These are phyloP conservation scores for Plasmopara viticola DNA, from an alignment of 352 stramenopile genomes.

Conservation along the genomic window DNA sequence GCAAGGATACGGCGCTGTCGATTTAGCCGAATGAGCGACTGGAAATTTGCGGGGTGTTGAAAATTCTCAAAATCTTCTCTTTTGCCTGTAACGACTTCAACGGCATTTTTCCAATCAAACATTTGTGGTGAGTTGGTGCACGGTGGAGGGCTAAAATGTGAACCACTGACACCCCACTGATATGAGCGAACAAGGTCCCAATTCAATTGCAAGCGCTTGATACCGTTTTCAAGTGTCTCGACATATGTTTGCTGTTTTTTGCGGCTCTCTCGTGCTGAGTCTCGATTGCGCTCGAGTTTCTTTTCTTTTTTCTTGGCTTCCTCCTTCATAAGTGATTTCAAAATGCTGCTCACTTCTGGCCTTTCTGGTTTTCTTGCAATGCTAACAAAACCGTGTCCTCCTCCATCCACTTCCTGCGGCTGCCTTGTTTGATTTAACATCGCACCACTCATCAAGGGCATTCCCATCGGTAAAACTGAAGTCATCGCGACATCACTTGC, in stretches of 20 bases:
- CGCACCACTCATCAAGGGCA: slow-evolving; percentile 6
- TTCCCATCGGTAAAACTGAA: slow-evolving; percentile 6
- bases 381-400: slow-evolving; percentile 52
- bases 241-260: slow-evolving; percentile 87
- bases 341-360: slow-evolving; percentile 74
- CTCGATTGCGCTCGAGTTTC: slow-evolving; percentile 84
- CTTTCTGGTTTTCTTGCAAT: slow-evolving; percentile 79
- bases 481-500: slow-evolving; percentile 31
- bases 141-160: slow-evolving; percentile 33
- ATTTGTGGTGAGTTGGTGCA: slow-evolving; percentile 45
- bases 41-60: slow-evolving; percentile 61
- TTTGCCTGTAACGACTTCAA: slow-evolving; percentile 60
- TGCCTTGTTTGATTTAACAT: slow-evolving; percentile 35
- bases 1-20: slow-evolving; percentile 58
- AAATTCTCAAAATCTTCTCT: slow-evolving; percentile 61
- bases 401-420: slow-evolving; percentile 32
- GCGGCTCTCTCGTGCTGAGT: slow-evolving; percentile 76
- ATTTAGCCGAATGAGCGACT: slow-evolving; percentile 66
- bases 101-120: slow-evolving; percentile 54
- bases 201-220: slow-evolving; percentile 83
- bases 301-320: slow-evolving; percentile 87
- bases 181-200: slow-evolving; percentile 66
- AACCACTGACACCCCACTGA: slow-evolving; percentile 58
- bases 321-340: slow-evolving; percentile 84
- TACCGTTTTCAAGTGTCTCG: slow-evolving; percentile 79